Evolutionary conservation across 2,329 filamentous ascomycete species (phyloP).

Genomic region (Exophiala sp.): DNA sequence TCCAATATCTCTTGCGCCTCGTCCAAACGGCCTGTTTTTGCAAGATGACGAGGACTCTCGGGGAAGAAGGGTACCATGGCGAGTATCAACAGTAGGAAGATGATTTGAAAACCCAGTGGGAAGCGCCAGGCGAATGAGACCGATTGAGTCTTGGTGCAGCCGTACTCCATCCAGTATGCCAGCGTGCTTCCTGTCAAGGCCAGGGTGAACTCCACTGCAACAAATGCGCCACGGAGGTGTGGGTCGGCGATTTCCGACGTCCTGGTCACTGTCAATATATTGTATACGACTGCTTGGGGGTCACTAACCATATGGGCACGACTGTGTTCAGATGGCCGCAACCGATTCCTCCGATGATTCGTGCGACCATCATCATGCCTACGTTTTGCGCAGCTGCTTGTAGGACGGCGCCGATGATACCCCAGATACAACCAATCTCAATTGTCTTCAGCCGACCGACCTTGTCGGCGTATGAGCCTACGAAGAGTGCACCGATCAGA

Average conservation of each 20-base stretch:
- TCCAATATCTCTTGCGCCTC: slow-evolving; percentile 23
- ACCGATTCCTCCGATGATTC: slow-evolving; percentile 30
- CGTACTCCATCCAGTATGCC: slow-evolving; percentile 34
- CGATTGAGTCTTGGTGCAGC: slow-evolving; percentile 28
- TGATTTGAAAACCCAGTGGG: slow-evolving; percentile 57
- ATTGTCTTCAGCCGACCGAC: slow-evolving; percentile 31
- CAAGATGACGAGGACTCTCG: slow-evolving; percentile 41
- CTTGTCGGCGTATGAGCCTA: slow-evolving; percentile 29
- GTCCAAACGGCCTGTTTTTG: slow-evolving; percentile 26
- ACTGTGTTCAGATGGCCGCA: slow-evolving; percentile 32
- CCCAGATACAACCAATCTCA: slow-evolving; percentile 30
- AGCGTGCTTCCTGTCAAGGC: slow-evolving; percentile 5
- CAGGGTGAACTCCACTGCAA: slow-evolving; percentile 30
- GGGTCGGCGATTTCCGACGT: slow-evolving; percentile 31
- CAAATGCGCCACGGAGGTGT: slow-evolving; percentile 29
- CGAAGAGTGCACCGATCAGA: slow-evolving; percentile 25
- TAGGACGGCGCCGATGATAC: slow-evolving; percentile 27
- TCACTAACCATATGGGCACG: slow-evolving; percentile 26
- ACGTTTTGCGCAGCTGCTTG: slow-evolving; percentile 29
- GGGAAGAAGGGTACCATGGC: slow-evolving; percentile 45
- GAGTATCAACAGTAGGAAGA: slow-evolving; percentile 59
- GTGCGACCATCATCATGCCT: slow-evolving; percentile 28
- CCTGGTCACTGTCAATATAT: too few species aligned
- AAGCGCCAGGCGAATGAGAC: slow-evolving; percentile 55
- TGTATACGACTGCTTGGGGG: too few species aligned